Conservation (phyloP, 2,329 filamentous ascomycete species). For the Epichloe amarillans region DNA sequence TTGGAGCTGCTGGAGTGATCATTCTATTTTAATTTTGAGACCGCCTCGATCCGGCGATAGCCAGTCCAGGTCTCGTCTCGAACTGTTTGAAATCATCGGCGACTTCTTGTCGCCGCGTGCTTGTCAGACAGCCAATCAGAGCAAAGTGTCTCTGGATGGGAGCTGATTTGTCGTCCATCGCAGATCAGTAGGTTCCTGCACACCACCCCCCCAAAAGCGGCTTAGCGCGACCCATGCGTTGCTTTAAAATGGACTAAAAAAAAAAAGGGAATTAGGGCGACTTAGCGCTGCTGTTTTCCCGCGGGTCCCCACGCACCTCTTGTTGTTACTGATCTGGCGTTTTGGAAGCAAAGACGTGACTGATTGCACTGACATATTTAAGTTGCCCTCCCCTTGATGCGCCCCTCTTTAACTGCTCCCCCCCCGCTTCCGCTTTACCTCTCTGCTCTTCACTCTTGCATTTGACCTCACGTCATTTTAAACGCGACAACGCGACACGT, state of each 20-base stretch:
- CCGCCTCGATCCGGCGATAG: too few relatives aligned
- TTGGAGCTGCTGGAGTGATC: too few relatives aligned
- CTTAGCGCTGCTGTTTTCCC: neutral
- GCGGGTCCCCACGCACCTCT: neutral
- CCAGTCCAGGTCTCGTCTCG: too few relatives aligned
- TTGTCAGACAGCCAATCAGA: too few relatives aligned
- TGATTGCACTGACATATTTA: constrained; percentile 28
- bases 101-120: too few relatives aligned
- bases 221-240: neutral
- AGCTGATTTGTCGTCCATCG: too few relatives aligned
- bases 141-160: too few relatives aligned
- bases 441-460: constrained; percentile 8
- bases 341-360: constrained; percentile 7
- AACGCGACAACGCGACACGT: constrained; percentile 9
- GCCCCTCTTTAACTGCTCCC: constrained; percentile 12
- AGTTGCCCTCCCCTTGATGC: constrained; percentile 14
- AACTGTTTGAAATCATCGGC: too few relatives aligned
- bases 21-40: too few relatives aligned
- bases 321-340: constrained; percentile 10
- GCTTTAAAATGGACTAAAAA: neutral
- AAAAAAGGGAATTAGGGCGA: neutral
- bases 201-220: neutral
- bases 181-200: neutral
- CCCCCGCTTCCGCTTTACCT: constrained; percentile 7
- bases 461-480: constrained; percentile 7